These are phyloP conservation scores for Lepidium aucheri DNA, from an alignment of 345 rosid genomes.

Conservation along the genomic window DNA sequence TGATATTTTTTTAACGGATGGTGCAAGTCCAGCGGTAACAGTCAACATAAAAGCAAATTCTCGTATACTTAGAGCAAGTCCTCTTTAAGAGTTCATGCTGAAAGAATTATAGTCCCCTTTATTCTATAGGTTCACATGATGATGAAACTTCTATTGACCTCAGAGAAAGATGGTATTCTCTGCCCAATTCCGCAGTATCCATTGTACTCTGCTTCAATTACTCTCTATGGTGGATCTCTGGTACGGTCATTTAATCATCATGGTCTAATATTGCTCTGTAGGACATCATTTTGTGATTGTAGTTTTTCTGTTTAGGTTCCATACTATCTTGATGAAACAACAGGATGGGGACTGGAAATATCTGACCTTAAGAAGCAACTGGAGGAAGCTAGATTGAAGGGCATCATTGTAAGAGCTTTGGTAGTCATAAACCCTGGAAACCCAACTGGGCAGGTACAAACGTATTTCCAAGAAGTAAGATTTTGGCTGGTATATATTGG, in stretches of 20 bases:
- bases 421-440: conserved; percentile 92
- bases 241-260: conserved; percentile 31
- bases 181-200: conserved; percentile 98
- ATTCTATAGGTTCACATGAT: conserved; percentile 72
- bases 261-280: background rate
- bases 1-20: conserved; percentile 92
- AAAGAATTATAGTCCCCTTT: background rate
- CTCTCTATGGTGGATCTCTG: conserved; percentile 86
- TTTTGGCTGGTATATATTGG: background rate
- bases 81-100: background rate
- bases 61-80: background rate
- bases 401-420: conserved; percentile 66
- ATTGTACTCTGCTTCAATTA: conserved; percentile 84
- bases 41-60: background rate
- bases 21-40: conserved; percentile 89
- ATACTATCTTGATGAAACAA: conserved; percentile 83
- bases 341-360: conserved; percentile 84
- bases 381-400: conserved; percentile 55
- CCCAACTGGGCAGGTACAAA: conserved; percentile 75
- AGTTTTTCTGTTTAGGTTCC: conserved; percentile 45
- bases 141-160: conserved; percentile 72
- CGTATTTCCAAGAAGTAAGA: background rate
- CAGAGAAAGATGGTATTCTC: conserved; percentile 78
- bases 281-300: background rate
- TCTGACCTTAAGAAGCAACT: conserved; percentile 76